phyloP scores from a whole-genome alignment of 441 rosid species.

The Euphorbia schlechtendalii region DNA sequence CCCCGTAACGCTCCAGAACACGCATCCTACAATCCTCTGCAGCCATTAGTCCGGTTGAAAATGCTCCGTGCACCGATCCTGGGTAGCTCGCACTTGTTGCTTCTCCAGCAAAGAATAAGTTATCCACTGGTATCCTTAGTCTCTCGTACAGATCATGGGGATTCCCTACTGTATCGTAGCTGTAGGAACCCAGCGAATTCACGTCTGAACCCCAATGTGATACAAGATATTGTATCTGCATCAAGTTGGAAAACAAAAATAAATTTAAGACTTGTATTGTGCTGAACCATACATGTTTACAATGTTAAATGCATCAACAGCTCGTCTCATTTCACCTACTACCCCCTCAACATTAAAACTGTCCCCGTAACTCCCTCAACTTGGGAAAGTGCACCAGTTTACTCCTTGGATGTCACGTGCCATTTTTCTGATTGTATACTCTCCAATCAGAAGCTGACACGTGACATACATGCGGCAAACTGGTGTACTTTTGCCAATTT shows the following conservation, averaged over 20 bases:
- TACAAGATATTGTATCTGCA: slow-evolving; percentile 77
- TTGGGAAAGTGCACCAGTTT: no score
- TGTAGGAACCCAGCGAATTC: slow-evolving; percentile 84
- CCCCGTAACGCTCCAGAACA: slow-evolving; percentile 74
- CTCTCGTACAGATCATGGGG: slow-evolving; percentile 84
- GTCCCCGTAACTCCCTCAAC: no score
- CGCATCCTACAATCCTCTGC: slow-evolving; percentile 96
- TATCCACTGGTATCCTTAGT: slow-evolving; percentile 83
- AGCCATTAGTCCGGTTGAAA: slow-evolving; percentile 75
- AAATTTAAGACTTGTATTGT: not conserved
- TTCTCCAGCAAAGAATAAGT: slow-evolving; percentile 96
- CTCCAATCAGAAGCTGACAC: no score
- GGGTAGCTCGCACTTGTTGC: slow-evolving; percentile 79
- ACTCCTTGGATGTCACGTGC: no score
- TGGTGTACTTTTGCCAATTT: no score
- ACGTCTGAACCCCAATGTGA: slow-evolving; percentile 89
- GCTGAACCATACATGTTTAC: no score
- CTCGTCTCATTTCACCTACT: no score
- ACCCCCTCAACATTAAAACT: no score
- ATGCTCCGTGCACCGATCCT: slow-evolving; percentile 95
- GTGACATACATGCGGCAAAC: no score
- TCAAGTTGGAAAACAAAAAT: no score
- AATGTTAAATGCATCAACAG: no score
- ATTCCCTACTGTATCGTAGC: slow-evolving; percentile 78
- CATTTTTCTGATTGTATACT: no score